Evolutionary conservation across 495 filamentous ascomycete genomes (phyloP).

Genomic region (Hypoxylon fuscum): DNA sequence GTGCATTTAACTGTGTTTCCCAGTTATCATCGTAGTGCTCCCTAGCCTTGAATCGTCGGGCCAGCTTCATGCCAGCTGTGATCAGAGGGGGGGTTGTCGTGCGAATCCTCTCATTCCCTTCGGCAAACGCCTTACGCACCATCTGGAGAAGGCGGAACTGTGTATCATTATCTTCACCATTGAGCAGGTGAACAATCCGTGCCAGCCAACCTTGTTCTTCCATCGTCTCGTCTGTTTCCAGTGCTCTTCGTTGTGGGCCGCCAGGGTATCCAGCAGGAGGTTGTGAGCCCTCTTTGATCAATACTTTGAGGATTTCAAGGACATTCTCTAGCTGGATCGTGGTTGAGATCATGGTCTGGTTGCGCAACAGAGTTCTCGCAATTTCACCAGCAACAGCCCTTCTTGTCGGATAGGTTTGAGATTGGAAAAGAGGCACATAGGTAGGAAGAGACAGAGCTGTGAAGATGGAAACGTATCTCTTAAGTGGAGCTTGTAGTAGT

Average conservation of each 20-base stretch:
- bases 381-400: conserved; percentile 90
- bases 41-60: conserved; percentile 85
- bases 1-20: conserved; percentile 84
- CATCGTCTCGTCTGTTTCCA: conserved; percentile 91
- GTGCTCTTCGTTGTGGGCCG: conserved; percentile 73
- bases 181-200: conserved; percentile 86
- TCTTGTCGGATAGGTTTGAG: conserved; percentile 92
- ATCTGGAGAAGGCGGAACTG: conserved; percentile 95
- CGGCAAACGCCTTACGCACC: conserved; percentile 84
- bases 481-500: conserved; percentile 86
- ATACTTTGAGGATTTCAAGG: conserved; percentile 82
- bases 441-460: conserved; percentile 90
- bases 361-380: conserved; percentile 77
- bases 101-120: conserved; percentile 93
- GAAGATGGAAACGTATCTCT: conserved; percentile 90
- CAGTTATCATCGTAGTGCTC: conserved; percentile 97
- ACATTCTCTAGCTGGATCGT: conserved; percentile 86
- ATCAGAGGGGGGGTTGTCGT: conserved; percentile 94
- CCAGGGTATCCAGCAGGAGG: conserved; percentile 85
- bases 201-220: conserved; percentile 98
- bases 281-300: conserved; percentile 92
- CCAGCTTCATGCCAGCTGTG: conserved; percentile 88
- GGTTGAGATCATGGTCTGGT: conserved; percentile 78
- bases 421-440: conserved; percentile 87
- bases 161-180: conserved; percentile 85